Evolutionary conservation across 192 early-diverging fungal species (phyloP).

Genomic region (Chytriomyces confervae): DNA sequence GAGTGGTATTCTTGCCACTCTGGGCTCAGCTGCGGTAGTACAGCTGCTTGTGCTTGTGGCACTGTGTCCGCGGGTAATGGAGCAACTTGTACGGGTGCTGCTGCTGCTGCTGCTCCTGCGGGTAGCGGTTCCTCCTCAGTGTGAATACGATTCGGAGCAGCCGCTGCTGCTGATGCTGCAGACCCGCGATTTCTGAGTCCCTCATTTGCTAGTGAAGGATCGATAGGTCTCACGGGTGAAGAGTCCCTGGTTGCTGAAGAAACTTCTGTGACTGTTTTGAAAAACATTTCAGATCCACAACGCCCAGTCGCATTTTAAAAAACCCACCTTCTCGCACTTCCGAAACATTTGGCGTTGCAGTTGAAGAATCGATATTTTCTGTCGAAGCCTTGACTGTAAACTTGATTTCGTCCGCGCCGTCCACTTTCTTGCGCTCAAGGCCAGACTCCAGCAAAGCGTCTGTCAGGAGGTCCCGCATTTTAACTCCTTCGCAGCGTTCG

Average conservation of each 20-base stretch:
- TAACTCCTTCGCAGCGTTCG: constrained; percentile 27
- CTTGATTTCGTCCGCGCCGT: constrained; percentile 27
- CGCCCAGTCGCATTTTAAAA: background rate
- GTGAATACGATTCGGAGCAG: background rate
- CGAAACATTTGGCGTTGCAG: background rate
- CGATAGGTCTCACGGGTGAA: background rate
- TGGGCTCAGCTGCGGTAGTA: background rate
- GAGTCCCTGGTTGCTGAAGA: background rate
- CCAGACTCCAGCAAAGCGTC: constrained; percentile 1
- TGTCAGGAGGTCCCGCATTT: constrained; percentile 21
- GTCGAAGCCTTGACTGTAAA: constrained; percentile 7
- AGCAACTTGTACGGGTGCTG: background rate
- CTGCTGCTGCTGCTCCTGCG: background rate
- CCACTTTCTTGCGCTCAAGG: constrained; percentile 25
- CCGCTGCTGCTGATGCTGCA: background rate
- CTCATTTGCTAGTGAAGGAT: background rate
- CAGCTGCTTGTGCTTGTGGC: no score
- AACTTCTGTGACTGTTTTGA: constrained; percentile 4
- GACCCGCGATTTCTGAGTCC: background rate
- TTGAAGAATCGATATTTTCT: background rate
- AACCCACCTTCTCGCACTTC: background rate
- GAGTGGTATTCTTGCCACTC: background rate
- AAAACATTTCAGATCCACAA: background rate
- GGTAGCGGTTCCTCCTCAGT: background rate
- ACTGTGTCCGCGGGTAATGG: background rate